A percentile compares a stretch with the other conserved stretches of the same genome.
Evolutionary conservation across 2,329 filamentous ascomycete species (phyloP).

Genomic region (Hirsutella thompsonii): DNA sequence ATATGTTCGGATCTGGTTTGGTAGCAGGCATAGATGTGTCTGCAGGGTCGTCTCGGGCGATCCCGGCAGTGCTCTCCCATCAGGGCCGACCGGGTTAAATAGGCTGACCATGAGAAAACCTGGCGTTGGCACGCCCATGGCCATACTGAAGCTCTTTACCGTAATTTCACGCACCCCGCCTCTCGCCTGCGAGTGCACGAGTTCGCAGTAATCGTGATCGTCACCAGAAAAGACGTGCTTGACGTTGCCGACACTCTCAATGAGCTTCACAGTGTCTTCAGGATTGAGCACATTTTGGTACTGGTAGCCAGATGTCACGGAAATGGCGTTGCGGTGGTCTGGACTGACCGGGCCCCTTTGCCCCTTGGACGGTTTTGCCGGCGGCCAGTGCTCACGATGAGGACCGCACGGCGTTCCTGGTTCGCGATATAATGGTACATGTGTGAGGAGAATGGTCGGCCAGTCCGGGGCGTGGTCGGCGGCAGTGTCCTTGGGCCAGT

Average conservation of each 20-base stretch:
- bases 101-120: constrained; percentile 82
- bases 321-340: constrained; percentile 68
- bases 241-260: constrained; percentile 70
- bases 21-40: constrained; percentile 80
- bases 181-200: constrained; percentile 61
- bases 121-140: constrained; percentile 83
- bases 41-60: constrained; percentile 52
- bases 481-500: constrained; percentile 23
- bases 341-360: constrained; percentile 37
- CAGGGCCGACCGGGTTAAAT: constrained; percentile 74
- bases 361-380: constrained; percentile 46
- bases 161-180: constrained; percentile 69
- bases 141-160: constrained; percentile 90
- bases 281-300: constrained; percentile 89
- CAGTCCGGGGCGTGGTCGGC: constrained; percentile 43
- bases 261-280: constrained; percentile 60
- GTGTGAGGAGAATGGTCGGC: constrained; percentile 78
- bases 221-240: constrained; percentile 86
- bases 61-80: constrained; percentile 33
- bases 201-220: constrained; percentile 94
- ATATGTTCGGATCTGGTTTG: constrained; percentile 76
- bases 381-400: constrained; percentile 71
- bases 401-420: constrained; percentile 81
- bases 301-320: constrained; percentile 71
- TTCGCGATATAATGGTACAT: constrained; percentile 77